Evolutionary conservation across 441 rosid species (phyloP).

Genomic region (Breynia disticha): DNA sequence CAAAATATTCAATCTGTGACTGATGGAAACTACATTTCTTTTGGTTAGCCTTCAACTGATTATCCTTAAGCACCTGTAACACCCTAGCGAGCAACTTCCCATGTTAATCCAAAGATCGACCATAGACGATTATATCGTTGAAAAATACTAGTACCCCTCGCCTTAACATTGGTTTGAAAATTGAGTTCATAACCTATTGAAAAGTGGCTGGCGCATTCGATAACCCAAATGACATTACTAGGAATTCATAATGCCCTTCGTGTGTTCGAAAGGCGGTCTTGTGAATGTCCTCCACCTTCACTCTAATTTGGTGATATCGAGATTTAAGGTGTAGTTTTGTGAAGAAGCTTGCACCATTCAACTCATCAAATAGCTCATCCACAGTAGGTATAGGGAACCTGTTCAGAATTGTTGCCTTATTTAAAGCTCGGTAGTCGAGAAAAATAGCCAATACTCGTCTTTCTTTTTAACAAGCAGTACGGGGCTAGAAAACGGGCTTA

Average conservation of each 20-base stretch:
- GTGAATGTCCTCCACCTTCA: not conserved
- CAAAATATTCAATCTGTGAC: not conserved
- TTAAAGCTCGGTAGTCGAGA: not conserved
- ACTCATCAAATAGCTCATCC: not conserved
- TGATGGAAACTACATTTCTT: not conserved
- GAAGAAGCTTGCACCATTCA: not conserved
- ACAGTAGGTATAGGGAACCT: not conserved
- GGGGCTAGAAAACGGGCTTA: not conserved
- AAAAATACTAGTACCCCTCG: not conserved
- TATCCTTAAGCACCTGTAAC: not conserved
- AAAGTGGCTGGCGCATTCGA: not conserved
- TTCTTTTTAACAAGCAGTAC: not conserved
- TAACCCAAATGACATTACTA: not conserved
- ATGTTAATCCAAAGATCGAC: not conserved
- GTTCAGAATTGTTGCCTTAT: not conserved
- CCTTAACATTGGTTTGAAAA: not conserved
- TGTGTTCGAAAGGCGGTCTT: not conserved
- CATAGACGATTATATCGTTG: not conserved
- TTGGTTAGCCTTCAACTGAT: not conserved
- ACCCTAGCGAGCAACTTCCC: not conserved
- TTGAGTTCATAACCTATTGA: not conserved
- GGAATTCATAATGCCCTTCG: not conserved
- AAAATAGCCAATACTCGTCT: not conserved
- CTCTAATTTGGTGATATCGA: not conserved
- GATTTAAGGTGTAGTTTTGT: not conserved